Conservation (phyloP, 1,284 basidiomycete genomes). For the Tranzscheliella williamsii region DNA sequence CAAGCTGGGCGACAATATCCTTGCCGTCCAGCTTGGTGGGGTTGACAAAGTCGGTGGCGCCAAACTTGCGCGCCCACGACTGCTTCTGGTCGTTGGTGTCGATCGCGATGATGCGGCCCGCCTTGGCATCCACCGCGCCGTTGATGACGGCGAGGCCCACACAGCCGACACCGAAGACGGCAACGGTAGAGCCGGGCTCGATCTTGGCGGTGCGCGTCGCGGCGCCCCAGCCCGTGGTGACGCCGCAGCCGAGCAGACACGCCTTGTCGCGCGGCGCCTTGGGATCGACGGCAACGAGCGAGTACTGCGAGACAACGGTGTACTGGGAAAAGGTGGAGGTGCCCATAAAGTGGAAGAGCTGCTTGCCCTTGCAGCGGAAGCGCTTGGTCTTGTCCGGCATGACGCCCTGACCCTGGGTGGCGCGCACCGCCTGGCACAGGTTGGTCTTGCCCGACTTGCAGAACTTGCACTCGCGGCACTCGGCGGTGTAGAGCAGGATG, state of each 20-base stretch:
- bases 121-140: conserved; percentile 77
- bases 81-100: conserved; percentile 85
- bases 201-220: conserved; percentile 69
- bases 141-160: conserved; percentile 82
- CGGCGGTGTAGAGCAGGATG: conserved; percentile 68
- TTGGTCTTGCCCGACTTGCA: conserved; percentile 99
- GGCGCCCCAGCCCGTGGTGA: conserved; percentile 94
- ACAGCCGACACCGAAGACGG: conserved; percentile 93
- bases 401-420: conserved; percentile 91
- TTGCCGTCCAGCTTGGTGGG: conserved; percentile 70
- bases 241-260: conserved; percentile 89
- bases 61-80: conserved; percentile 85
- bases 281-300: conserved; percentile 84
- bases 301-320: conserved; percentile 96
- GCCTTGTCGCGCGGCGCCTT: conserved; percentile 89
- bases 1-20: conserved; percentile 81
- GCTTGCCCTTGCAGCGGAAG: conserved; percentile 86
- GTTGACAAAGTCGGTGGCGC: conserved; percentile 96
- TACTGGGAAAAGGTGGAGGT: conserved; percentile 98
- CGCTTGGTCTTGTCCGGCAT: conserved; percentile 93
- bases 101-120: conserved; percentile 85
- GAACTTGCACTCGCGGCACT: conserved; percentile 66
- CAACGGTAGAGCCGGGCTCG: conserved; percentile 73
- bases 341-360: conserved; percentile 95
- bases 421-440: conserved; percentile 70